phyloP scores from a whole-genome alignment of 1,284 basidiomycete genomes.

The Malassezia slooffiae region DNA sequence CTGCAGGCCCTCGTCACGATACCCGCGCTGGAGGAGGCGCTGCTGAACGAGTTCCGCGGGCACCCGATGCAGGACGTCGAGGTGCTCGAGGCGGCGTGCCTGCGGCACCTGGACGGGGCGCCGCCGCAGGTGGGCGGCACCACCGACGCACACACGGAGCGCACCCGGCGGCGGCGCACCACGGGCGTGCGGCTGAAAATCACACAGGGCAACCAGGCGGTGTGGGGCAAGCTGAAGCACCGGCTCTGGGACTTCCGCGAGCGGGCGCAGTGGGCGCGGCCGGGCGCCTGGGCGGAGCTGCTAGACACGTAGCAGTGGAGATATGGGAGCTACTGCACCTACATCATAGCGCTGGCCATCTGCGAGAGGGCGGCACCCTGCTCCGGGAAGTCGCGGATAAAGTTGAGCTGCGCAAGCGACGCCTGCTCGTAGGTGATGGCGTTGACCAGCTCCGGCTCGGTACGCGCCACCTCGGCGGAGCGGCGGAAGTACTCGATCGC shows the following conservation, averaged over 20 bases:
- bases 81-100: constrained; percentile 7
- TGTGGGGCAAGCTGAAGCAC: constrained; percentile 36
- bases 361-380: constrained; percentile 34
- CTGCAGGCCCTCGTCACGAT: constrained; percentile 4
- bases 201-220: constrained; percentile 26
- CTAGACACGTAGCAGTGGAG: too few relatives aligned
- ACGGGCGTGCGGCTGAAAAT: constrained; percentile 13
- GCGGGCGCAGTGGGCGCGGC: constrained; percentile 11
- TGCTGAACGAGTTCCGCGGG: constrained; percentile 13
- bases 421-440: constrained; percentile 73
- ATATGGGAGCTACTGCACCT: too few relatives aligned
- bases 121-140: neutral
- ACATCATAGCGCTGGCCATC: constrained; percentile 32
- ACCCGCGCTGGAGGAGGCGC: neutral
- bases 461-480: constrained; percentile 74
- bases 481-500: constrained; percentile 79
- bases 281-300: constrained; percentile 10
- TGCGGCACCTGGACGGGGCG: constrained; percentile 1
- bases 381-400: constrained; percentile 42
- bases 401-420: constrained; percentile 34
- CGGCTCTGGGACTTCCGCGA: constrained; percentile 34
- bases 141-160: neutral
- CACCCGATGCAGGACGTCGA: constrained; percentile 1
- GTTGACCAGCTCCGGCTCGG: constrained; percentile 77
- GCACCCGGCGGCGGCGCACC: neutral